These are phyloP conservation scores for Millerago galiae DNA, from an alignment of 805 yeast genomes.

Conservation along the genomic window DNA sequence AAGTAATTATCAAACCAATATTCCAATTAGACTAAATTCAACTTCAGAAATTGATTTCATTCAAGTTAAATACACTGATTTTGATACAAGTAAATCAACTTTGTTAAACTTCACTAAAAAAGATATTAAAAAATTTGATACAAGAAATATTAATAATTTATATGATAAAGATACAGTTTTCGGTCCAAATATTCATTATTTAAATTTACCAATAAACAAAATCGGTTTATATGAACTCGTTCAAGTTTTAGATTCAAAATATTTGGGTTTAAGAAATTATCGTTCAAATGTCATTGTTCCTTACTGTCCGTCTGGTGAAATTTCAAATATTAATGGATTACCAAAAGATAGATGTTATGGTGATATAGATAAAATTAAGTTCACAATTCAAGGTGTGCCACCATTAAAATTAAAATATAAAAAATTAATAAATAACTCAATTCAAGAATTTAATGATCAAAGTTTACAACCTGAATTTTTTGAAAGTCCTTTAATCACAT, in stretches of 20 bases:
- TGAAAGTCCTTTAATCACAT: constrained; percentile 42
- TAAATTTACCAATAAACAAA: constrained; percentile 55
- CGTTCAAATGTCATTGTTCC: constrained; percentile 62
- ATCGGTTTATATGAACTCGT: constrained; percentile 77
- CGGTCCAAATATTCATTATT: constrained; percentile 39
- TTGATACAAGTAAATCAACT: constrained; percentile 42
- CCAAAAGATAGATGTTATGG: constrained; percentile 56
- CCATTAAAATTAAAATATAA: constrained; percentile 62
- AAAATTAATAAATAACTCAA: constrained; percentile 34
- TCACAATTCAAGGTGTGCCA: constrained; percentile 67
- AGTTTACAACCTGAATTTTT: constrained; percentile 45
- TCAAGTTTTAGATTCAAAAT: constrained; percentile 61
- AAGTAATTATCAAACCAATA: constrained; percentile 27
- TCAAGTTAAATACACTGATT: constrained; percentile 55
- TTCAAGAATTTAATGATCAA: constrained; percentile 33
- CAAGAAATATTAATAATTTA: constrained; percentile 14
- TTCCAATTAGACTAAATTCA: constrained; percentile 80
- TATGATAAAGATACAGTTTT: constrained; percentile 22
- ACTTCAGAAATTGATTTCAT: constrained; percentile 64
- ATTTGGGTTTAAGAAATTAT: constrained; percentile 51
- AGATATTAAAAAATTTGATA: constrained; percentile 40
- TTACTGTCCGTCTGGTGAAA: constrained; percentile 68
- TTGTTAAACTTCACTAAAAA: constrained; percentile 48
- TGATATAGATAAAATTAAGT: constrained; percentile 41
- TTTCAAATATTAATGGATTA: constrained; percentile 31